Base-by-base conservation (phyloP, 2,329 filamentous ascomycete species). In the Delphinella strobiligena region DNA sequence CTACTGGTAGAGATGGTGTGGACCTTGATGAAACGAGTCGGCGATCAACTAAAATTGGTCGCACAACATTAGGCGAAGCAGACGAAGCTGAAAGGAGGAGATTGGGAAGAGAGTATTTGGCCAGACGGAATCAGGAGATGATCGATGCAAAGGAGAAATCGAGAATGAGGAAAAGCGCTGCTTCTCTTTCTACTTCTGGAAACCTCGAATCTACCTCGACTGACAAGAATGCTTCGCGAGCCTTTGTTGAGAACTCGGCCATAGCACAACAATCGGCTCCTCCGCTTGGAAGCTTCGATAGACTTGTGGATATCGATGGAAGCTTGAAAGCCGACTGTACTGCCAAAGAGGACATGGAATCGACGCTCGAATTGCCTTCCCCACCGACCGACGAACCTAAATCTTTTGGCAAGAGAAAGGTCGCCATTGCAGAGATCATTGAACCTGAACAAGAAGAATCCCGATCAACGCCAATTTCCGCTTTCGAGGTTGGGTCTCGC, bases 231-330 rank as follows among this genome's bases (percentile, higher is more conserved):
- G 9, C 31, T 14, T 33, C 8, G 31, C n/a, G 29, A 27, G 22
- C 7, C 22, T 7, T 12, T 27, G 22, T 12, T 7, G 22, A 27
- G 12, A 27, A 27, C 7, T 12, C 22, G 12, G 12, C 7, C 22
- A 7, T 12, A 7, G 12, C 22, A 12, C 22, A 27, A 27, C 22
- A 27, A 27, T 7, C 22, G 12, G 19, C 41, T 9, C 36, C 37
- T 9, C 30, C 36, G 2, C 36, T 34, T 12, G 32, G 34, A 9
- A 62, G 55, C 49, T 64, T 65, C 42, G 61, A 64, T 38, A 52
- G 60, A 18, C 41, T 65, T 22, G 59, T 65, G n/a, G 55, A 56
- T 31, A 53, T 49, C 17, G 59, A 64, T 36, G 62, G 62, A 22
- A 61, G 51, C 45, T 51, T 64, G 19, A 57, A 45, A 24, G 34